Evolutionary conservation across 1,284 basidiomycete species (phyloP).

Genomic region (Volvariella volvacea): DNA sequence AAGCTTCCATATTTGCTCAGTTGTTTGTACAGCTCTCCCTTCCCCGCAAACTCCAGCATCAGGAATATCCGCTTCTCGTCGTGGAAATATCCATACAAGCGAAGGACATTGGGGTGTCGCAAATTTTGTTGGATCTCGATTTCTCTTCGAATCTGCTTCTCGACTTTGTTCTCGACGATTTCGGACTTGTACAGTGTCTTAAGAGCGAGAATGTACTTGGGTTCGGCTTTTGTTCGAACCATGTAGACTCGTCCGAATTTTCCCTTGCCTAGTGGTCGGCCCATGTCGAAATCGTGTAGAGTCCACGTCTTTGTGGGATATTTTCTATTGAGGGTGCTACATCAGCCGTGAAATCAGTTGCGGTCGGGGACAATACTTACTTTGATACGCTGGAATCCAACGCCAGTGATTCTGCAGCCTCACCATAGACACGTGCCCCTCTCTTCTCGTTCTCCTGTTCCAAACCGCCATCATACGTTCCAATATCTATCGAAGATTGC

Average conservation of each 20-base stretch:
- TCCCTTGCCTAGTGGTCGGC: slow-evolving; percentile 93
- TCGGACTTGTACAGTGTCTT: slow-evolving; percentile 98
- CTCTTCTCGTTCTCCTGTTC: slow-evolving; percentile 72
- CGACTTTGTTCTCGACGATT: slow-evolving; percentile 80
- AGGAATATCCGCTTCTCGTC: slow-evolving; percentile 98
- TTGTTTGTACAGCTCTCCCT: slow-evolving; percentile 96
- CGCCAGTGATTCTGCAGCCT: slow-evolving; percentile 70
- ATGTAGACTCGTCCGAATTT: slow-evolving; percentile 99
- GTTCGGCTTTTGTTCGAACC: slow-evolving; percentile 86
- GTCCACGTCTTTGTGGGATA: slow-evolving; percentile 79
- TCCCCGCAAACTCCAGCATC: slow-evolving; percentile 94
- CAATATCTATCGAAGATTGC: slow-evolving; percentile 56
- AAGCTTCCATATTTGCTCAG: slow-evolving; percentile 83
- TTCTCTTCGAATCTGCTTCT: slow-evolving; percentile 93
- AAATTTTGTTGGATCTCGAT: slow-evolving; percentile 99
- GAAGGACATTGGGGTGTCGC: slow-evolving; percentile 91
- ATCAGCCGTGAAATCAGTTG: neutral
- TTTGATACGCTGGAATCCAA: slow-evolving; percentile 66
- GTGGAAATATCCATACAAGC: slow-evolving; percentile 96
- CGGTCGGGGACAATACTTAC: slow-evolving; percentile 34
- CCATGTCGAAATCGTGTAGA: slow-evolving; percentile 88
- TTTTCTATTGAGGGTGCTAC: slow-evolving; percentile 29
- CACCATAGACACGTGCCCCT: slow-evolving; percentile 56
- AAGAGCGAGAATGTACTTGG: slow-evolving; percentile 92
- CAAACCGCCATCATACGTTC: slow-evolving; percentile 81